Percentiles rank a stretch among this genome's conserved stretches.
These are phyloP conservation scores for Hygrophila difformis DNA, from an alignment of 257 asterid genomes.

Conservation along the genomic window DNA sequence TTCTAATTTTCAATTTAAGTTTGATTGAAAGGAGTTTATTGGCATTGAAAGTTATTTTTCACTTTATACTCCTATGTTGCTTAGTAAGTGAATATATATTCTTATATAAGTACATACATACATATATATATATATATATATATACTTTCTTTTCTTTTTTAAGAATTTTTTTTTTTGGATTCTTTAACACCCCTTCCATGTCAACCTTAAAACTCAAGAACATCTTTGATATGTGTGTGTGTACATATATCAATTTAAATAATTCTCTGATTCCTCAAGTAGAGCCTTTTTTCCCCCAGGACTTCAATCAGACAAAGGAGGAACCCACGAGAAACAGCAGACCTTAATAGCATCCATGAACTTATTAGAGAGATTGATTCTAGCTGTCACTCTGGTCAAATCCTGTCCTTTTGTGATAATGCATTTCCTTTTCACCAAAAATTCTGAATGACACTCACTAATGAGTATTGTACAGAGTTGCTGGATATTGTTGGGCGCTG, in stretches of 20 bases:
- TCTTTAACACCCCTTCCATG: no score
- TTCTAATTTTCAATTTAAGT: no score
- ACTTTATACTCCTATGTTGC: no score
- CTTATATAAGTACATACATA: no score
- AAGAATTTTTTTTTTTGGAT: no score
- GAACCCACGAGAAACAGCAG: conserved; percentile 84
- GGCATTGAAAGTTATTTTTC: no score
- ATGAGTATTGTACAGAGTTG: conserved; percentile 43
- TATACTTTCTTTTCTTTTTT: no score
- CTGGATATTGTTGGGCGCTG: conserved; percentile 75
- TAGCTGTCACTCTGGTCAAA: conserved; percentile 61
- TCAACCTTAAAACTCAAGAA: no score
- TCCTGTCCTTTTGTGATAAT: conserved; percentile 14
- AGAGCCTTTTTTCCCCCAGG: conserved; percentile 29
- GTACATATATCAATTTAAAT: conserved; percentile 6
- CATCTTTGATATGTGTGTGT: no score
- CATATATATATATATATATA: no score
- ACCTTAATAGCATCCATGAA: conserved; percentile 85
- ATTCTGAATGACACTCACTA: conserved; percentile 13
- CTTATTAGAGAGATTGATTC: conserved; percentile 65
- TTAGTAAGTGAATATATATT: no score
- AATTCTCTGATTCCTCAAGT: conserved; percentile 14
- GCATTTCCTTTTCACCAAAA: conserved; percentile 11
- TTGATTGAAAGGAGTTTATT: no score
- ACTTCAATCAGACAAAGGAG: conserved; percentile 81